phyloP scores from a whole-genome alignment of 106 monocot species.

The Allium cepa region DNA sequence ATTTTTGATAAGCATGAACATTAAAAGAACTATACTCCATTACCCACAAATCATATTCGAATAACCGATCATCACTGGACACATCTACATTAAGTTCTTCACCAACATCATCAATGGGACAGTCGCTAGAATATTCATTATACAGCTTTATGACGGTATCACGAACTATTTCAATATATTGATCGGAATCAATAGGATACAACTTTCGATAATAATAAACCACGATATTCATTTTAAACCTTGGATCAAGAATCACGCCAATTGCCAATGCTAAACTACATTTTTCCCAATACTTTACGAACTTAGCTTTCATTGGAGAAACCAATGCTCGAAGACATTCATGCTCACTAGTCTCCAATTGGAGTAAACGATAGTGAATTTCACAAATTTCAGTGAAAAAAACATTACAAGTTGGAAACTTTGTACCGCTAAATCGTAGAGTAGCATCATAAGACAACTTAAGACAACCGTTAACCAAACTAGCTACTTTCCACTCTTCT shows the following conservation, averaged over 20 bases:
- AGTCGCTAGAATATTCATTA: background rate
- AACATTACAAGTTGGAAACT: background rate
- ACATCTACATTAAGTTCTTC: too few species aligned
- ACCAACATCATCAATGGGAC: too few species aligned
- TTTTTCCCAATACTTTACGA: slow-evolving; percentile 3
- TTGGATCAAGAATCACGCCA: background rate
- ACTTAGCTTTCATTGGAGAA: background rate
- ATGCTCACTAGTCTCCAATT: background rate
- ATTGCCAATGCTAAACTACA: background rate
- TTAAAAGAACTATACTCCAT: background rate
- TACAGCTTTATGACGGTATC: background rate
- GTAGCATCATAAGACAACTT: background rate
- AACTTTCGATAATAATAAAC: background rate
- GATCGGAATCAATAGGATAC: background rate
- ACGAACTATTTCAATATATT: background rate
- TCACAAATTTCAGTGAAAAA: background rate
- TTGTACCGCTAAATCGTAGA: background rate
- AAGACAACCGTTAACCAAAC: background rate
- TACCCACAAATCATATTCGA: background rate
- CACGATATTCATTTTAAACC: background rate
- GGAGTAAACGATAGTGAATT: background rate
- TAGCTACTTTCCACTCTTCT: background rate
- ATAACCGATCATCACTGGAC: background rate
- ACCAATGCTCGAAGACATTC: background rate
- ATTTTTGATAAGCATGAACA: background rate